Percentiles rank a stretch among this genome's conserved stretches.
Conservation (phyloP, 2,329 filamentous ascomycete genomes). For the Alternaria triticina region DNA sequence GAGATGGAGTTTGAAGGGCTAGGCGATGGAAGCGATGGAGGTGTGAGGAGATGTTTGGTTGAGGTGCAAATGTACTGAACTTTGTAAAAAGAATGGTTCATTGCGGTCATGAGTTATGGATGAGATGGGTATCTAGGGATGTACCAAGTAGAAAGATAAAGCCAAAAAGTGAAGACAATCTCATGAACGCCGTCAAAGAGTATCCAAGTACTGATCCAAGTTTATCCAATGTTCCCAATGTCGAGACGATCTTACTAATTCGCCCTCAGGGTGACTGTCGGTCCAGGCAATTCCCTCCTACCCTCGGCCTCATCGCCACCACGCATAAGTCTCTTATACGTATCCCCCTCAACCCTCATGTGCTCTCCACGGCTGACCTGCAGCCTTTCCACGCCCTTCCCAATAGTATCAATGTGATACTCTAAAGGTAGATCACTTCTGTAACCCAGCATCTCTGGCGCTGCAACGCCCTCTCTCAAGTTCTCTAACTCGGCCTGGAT, state of each 20-base stretch:
- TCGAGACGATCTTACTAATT: conserved; percentile 2
- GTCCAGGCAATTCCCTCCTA: conserved; percentile 19
- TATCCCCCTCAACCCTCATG: conserved; percentile 65
- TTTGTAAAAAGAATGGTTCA: not conserved
- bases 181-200: not conserved
- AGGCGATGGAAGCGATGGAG: conserved; percentile 45
- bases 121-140: conserved; percentile 10
- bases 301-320: conserved; percentile 12
- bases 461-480: conserved; percentile 72
- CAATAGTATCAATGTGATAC: conserved; percentile 78
- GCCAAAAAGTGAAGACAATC: not conserved
- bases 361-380: conserved; percentile 68
- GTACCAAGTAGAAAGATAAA: not conserved
- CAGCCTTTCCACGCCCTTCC: conserved; percentile 73
- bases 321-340: conserved; percentile 25
- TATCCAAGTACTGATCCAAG: not conserved
- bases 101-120: not conserved
- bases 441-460: conserved; percentile 66
- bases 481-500: conserved; percentile 76
- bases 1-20: conserved; percentile 58
- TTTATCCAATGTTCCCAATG: not conserved
- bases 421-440: conserved; percentile 66
- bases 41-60: conserved; percentile 55
- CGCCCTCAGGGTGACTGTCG: conserved; percentile 22
- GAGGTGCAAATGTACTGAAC: conserved; percentile 51